phyloP scores from a whole-genome alignment of 345 rosid genomes.

The Euphorbia tirucalli region DNA sequence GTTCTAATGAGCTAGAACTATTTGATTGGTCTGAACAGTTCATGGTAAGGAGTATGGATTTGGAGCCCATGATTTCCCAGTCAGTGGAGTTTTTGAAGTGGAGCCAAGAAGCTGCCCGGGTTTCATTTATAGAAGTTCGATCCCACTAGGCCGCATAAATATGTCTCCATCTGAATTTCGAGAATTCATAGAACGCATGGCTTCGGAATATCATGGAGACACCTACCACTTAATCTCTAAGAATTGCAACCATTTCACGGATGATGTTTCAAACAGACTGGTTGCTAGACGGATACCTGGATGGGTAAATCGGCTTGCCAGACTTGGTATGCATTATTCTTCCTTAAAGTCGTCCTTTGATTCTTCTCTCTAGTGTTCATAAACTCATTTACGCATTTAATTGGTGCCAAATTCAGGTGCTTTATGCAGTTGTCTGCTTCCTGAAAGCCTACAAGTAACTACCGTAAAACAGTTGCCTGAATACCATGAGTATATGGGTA shows the following conservation, averaged over 20 bases:
- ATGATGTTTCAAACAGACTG: constrained; percentile 54
- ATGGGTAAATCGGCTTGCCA: constrained; percentile 79
- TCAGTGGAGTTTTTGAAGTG: constrained; percentile 80
- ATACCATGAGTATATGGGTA: constrained; percentile 49
- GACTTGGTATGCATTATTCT: constrained; percentile 44
- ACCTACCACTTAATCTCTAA: constrained; percentile 73
- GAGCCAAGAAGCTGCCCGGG: constrained; percentile 75
- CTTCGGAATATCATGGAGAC: constrained; percentile 79
- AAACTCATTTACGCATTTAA: background rate
- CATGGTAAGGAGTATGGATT: constrained; percentile 80
- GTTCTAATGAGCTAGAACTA: too few relatives aligned
- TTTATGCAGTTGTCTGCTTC: constrained; percentile 70
- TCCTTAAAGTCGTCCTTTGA: background rate
- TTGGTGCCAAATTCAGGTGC: constrained; percentile 42
- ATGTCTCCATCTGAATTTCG: constrained; percentile 54
- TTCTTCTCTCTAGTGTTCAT: background rate
- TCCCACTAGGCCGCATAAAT: constrained; percentile 40
- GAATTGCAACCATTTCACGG: constrained; percentile 80
- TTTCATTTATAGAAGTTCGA: constrained; percentile 56
- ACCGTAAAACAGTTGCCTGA: constrained; percentile 62
- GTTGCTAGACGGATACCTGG: constrained; percentile 58
- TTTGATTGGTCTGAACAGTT: constrained; percentile 38
- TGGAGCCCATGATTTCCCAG: constrained; percentile 74
- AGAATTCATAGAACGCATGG: constrained; percentile 53
- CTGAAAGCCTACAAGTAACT: constrained; percentile 76